Evolutionary conservation across 495 filamentous ascomycete species (phyloP).

Genomic region (Aeminium ludgeri): DNA sequence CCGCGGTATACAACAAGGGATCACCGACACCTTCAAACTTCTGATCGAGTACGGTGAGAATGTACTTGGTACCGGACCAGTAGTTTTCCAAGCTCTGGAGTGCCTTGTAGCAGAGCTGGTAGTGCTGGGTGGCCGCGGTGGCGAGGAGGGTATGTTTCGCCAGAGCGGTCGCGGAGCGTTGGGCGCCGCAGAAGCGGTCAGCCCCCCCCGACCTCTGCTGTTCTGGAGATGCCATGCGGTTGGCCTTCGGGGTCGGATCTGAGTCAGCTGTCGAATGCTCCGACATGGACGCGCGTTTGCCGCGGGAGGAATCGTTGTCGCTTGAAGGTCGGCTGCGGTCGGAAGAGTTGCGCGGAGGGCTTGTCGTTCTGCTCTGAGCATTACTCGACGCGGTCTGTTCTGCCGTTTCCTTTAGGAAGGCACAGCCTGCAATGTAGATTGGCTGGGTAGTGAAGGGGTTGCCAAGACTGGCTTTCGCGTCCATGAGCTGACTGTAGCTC

Average conservation of each 20-base stretch:
- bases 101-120: constrained; percentile 66
- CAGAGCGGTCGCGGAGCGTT: no score
- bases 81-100: constrained; percentile 58
- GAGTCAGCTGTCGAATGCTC: no score
- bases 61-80: constrained; percentile 77
- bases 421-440: constrained; percentile 77
- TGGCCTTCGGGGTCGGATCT: no score
- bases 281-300: no score
- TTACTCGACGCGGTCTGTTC: constrained; percentile 37
- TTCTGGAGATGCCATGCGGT: no score
- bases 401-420: constrained; percentile 64
- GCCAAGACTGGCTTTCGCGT: constrained; percentile 62
- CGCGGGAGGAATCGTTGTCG: no score
- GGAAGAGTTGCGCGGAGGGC: constrained; percentile 21
- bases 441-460: constrained; percentile 82
- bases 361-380: constrained; percentile 29
- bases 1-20: constrained; percentile 57
- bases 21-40: constrained; percentile 73
- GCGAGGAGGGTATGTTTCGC: constrained; percentile 57
- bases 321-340: no score
- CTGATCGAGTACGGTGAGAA: constrained; percentile 69
- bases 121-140: constrained; percentile 60
- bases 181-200: no score
- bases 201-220: no score
- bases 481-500: constrained; percentile 59